Evolutionary conservation across 2,329 filamentous ascomycete genomes (phyloP).

Genomic region (Claviceps pusilla): DNA sequence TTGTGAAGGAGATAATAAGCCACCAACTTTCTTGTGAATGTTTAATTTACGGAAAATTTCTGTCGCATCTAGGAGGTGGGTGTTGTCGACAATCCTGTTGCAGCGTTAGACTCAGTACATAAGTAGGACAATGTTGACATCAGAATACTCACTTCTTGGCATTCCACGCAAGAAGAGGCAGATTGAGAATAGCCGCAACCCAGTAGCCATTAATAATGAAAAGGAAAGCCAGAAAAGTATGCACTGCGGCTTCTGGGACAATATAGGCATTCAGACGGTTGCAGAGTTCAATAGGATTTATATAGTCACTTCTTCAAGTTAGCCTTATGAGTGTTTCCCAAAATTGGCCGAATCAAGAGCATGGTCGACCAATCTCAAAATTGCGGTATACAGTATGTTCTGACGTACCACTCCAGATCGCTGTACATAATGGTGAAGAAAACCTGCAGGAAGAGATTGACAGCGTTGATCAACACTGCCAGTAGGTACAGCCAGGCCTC

Average conservation of each 20-base stretch:
- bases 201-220: conserved; percentile 99
- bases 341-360: background rate
- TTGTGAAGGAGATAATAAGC: background rate
- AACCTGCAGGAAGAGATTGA: conserved; percentile 98
- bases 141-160: conserved; percentile 72
- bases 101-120: background rate
- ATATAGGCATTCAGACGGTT: conserved; percentile 99
- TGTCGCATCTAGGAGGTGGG: conserved; percentile 89
- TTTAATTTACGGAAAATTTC: conserved; percentile 99
- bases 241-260: conserved; percentile 92
- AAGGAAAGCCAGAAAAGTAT: conserved; percentile 85
- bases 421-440: conserved; percentile 99
- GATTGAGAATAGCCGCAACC: conserved; percentile 79
- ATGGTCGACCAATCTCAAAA: background rate
- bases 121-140: background rate
- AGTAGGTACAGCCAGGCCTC: conserved; percentile 98
- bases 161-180: conserved; percentile 86
- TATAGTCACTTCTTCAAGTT: conserved; percentile 63
- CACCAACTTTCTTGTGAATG: conserved; percentile 83
- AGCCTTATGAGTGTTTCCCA: background rate
- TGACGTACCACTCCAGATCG: conserved; percentile 87
- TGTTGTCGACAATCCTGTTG: conserved; percentile 82
- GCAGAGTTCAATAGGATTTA: conserved; percentile 99
- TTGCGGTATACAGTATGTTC: background rate
- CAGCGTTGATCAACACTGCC: conserved; percentile 96